Evolutionary conservation across 2,329 filamentous ascomycete species (phyloP).

Genomic region (Phialemoniopsis sp.): DNA sequence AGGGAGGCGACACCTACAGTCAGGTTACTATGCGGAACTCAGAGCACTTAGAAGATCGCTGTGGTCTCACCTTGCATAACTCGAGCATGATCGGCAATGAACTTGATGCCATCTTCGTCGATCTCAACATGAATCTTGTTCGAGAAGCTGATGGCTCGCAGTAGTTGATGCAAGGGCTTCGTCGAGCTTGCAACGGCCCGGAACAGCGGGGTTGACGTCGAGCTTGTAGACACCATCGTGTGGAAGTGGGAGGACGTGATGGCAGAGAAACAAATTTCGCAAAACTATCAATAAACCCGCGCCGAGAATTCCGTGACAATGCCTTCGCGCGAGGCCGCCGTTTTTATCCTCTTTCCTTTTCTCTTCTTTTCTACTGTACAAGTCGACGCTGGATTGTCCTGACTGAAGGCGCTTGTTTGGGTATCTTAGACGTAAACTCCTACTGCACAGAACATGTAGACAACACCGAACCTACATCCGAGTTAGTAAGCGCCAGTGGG

Average conservation of each 20-base stretch:
- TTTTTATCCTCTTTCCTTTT: slow-evolving; percentile 26
- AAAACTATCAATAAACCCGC: not conserved
- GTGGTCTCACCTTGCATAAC: slow-evolving; percentile 78
- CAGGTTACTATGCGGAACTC: slow-evolving; percentile 21
- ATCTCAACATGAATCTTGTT: slow-evolving; percentile 66
- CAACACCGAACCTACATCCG: slow-evolving; percentile 72
- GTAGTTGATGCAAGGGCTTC: slow-evolving; percentile 64
- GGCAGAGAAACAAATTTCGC: not conserved
- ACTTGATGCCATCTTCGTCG: slow-evolving; percentile 77
- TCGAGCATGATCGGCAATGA: slow-evolving; percentile 82
- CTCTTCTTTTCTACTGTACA: slow-evolving; percentile 35
- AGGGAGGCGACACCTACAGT: slow-evolving; percentile 70
- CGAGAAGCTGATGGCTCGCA: slow-evolving; percentile 55
- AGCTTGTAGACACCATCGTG: not conserved
- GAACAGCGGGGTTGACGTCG: slow-evolving; percentile 50
- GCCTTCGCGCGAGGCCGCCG: not conserved
- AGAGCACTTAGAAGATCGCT: not conserved
- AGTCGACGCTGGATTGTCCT: slow-evolving; percentile 13
- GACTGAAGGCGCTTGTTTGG: slow-evolving; percentile 17
- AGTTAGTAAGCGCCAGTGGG: slow-evolving; percentile 3
- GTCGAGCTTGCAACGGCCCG: slow-evolving; percentile 75
- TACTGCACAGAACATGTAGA: slow-evolving; percentile 98
- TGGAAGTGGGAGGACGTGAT: not conserved
- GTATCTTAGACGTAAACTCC: slow-evolving; percentile 90
- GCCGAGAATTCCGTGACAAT: not conserved